Conservation (phyloP, 164 flowering plant species). For the Magnolia sinica region DNA sequence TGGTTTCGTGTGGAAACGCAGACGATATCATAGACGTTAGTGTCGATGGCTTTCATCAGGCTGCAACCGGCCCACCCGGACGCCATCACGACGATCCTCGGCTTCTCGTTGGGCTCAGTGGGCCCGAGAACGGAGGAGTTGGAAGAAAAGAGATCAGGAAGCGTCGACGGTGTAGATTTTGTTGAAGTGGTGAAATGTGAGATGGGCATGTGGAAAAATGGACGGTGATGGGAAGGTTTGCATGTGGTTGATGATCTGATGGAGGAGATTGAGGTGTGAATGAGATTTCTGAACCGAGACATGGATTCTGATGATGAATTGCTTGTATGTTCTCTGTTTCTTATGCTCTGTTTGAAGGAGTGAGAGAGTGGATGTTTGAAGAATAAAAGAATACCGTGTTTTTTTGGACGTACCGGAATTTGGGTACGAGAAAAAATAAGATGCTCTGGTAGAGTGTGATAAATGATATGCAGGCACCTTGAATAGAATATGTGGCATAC, state of each 20-base stretch:
- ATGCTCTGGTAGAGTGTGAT: too few relatives aligned
- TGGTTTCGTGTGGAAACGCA: conserved; percentile 93
- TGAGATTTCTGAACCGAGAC: neutral
- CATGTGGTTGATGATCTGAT: neutral
- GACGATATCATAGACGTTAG: conserved; percentile 71
- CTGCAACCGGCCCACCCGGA: conserved; percentile 97
- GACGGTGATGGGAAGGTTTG: neutral
- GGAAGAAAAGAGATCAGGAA: neutral
- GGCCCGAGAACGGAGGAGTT: conserved; percentile 47
- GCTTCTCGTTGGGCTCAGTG: conserved; percentile 72
- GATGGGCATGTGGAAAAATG: neutral
- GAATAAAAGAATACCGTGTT: too few relatives aligned
- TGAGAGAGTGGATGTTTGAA: neutral
- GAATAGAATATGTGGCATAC: too few relatives aligned
- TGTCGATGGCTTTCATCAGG: conserved; percentile 77
- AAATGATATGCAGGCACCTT: too few relatives aligned
- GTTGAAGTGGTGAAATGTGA: neutral
- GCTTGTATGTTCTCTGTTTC: neutral
- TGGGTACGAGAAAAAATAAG: too few relatives aligned
- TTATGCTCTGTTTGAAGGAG: neutral
- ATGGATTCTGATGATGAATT: neutral
- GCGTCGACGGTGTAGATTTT: neutral
- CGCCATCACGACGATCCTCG: conserved; percentile 87
- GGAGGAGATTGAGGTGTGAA: neutral
- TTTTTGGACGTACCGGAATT: too few relatives aligned